Evolutionary conservation across 495 filamentous ascomycete genomes (phyloP), one percentile per base, ranked within the genome.

Genomic region (Xylaria flabelliformis): DNA sequence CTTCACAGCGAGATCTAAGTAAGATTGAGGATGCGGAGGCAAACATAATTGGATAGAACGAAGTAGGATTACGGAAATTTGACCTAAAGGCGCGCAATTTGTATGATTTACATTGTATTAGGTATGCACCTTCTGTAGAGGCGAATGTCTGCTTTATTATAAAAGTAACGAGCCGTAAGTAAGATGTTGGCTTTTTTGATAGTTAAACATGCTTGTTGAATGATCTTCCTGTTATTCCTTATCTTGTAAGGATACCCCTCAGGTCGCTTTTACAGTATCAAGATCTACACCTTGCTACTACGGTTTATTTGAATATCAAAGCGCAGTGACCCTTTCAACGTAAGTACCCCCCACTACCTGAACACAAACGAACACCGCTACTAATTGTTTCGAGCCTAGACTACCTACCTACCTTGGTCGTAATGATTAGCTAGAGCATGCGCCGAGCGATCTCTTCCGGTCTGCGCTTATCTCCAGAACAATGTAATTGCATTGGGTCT

Each of bases 1-100:
- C 63, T 67, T 21, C 69, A 0, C 69, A 58, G 39, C 58, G 69
- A 41, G 61, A 71, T 64, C 15, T 26, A 34, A 29, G 34, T 13
- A 48, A 44, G 6, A 61, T 69, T 15, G n/a, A 24, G 34, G 48
- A 44, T 41, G 48, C 65, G 32, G 63, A 65, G 63, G 42, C 34
- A 15, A 7, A 65, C 15, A 65, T 65, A 65, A 4, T 63, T 3
- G 58, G 58, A 1, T 61, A 61, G 29, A 36, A 19, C 19, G 17
- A 50, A 50, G 21, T 50, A 21, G 46, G 17, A 50, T n/a, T n/a
- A 19, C 42, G 39, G 12, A 50, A 6, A 9, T 50, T 50, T 50
- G n/a, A 21, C 46, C 17, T 9, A 19, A 6, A 46, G 46, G 19
- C 46, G 19, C 1, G 19, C 6, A 19, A 50, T 19, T 50, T 8